Base-by-base conservation (phyloP, 345 rosid species). In the Populus ilicifolia region DNA sequence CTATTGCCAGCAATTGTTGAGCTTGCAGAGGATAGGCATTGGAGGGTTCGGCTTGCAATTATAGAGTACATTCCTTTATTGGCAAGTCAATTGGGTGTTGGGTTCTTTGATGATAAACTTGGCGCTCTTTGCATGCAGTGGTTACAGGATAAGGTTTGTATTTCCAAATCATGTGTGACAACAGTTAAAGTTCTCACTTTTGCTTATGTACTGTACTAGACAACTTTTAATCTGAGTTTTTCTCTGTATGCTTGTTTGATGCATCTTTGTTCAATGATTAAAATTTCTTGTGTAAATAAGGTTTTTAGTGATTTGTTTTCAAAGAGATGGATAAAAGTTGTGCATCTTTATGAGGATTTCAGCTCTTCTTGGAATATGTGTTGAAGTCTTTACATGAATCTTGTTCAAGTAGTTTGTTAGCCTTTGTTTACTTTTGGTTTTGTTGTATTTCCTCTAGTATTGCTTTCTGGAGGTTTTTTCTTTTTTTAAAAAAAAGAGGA, bases 121-220 rank as follows among this genome's bases (percentile, higher is more conserved):
- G 98, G 97, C 27, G 84, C 94, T 76, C 99, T 95, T 74, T 95
- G 99, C 86, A 95, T 95, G 98, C 98, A 92, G 75, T 95, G 98
- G 98, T 82, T 93, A 83, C 92, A 92, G 75, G 99, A 95, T 85
- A 95, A 95, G 99, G 99, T 93, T 30, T 71, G 80, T 62, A 46
- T 61, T 64, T 67, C 33, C 29, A 5, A 30, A n/a, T 44, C 71
- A 18, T 39, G 68, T 29, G 59, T 54, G 16, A 23, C 33, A 20
- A n/a, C 46, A 64, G 30, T 35, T 46, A 29, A 54, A 59, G 5
- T 69, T 71, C 70, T 33, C 33, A 43, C 16, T 44, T 36, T 12
- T 43, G 71, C 65, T 41, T 56, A 7, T 67, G n/a, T 9, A 27
- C 21, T 21, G 48, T 27, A 3, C 23, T 21, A 29, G 62, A 59